Evolutionary conservation across 2,329 filamentous ascomycete genomes (phyloP).

Genomic region (Sarocladiaceae sp.): DNA sequence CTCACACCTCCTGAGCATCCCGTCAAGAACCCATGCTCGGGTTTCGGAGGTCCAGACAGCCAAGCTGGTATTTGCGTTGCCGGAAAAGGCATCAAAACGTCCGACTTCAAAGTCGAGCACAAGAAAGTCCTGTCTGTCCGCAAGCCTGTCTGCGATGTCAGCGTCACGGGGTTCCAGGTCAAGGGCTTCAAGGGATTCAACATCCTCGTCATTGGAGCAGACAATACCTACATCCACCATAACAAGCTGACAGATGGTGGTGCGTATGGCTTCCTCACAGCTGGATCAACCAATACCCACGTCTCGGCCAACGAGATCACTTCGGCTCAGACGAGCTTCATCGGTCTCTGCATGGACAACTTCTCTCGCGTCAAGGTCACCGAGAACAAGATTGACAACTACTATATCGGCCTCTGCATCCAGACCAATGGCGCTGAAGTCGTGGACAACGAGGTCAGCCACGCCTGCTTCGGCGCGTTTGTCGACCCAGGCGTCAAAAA

Average conservation of each 20-base stretch:
- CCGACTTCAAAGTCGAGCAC: constrained; percentile 22
- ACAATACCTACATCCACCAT: constrained; percentile 18
- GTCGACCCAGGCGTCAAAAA: constrained; percentile 25
- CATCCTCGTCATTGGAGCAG: constrained; percentile 27
- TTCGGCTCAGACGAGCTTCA: constrained; percentile 15
- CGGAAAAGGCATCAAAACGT: constrained; percentile 21
- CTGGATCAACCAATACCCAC: constrained; percentile 24
- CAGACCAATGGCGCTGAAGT: constrained; percentile 26
- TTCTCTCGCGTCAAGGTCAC: constrained; percentile 19
- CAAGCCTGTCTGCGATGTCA: constrained; percentile 21
- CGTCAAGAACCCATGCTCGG: constrained; percentile 24
- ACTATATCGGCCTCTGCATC: constrained; percentile 27
- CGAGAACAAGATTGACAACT: constrained; percentile 23
- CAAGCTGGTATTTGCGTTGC: constrained; percentile 28
- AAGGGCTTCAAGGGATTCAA: constrained; percentile 26
- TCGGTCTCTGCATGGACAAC: constrained; percentile 31
- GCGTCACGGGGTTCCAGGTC: constrained; percentile 26
- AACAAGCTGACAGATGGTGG: constrained; percentile 23
- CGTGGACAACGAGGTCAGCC: constrained; percentile 24
- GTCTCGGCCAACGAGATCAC: constrained; percentile 22
- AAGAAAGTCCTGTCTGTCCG: constrained; percentile 20
- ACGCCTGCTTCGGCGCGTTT: constrained; percentile 24
- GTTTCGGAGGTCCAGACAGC: constrained; percentile 18
- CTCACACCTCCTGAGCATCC: constrained; percentile 19
- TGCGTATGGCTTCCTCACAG: constrained; percentile 28